Evolutionary conservation across 176 grass and related monocot species (phyloP).

Genomic region (Sorghum bicolor): Sorghum_bicolor_NCBIv3 NC_012879.2:55802501-55803000

Average conservation of each 20-base stretch:
- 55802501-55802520: conserved; percentile 25
- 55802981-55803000: background rate
- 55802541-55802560: conserved; percentile 24
- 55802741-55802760: conserved; percentile 76
- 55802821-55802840: conserved; percentile 73
- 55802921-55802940: conserved; percentile 34
- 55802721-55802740: conserved; percentile 66
- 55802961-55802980: conserved; percentile 30
- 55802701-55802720: conserved; percentile 44
- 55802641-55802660: conserved; percentile 44
- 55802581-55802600: conserved; percentile 42
- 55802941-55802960: conserved; percentile 42
- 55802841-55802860: conserved; percentile 29
- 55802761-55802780: conserved; percentile 31
- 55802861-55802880: conserved; percentile 26
- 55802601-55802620: conserved; percentile 58
- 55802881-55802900: conserved; percentile 29
- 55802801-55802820: conserved; percentile 82
- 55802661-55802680: conserved; percentile 55
- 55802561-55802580: conserved; percentile 33
- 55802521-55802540: conserved; percentile 34
- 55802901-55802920: conserved; percentile 45
- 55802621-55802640: conserved; percentile 34
- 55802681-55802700: conserved; percentile 49
- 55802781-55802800: conserved; percentile 64